A percentile compares a stretch with the other conserved stretches of the same genome.
Conservation (phyloP, 495 filamentous ascomycete species). For the Neurospora sp. region DNA sequence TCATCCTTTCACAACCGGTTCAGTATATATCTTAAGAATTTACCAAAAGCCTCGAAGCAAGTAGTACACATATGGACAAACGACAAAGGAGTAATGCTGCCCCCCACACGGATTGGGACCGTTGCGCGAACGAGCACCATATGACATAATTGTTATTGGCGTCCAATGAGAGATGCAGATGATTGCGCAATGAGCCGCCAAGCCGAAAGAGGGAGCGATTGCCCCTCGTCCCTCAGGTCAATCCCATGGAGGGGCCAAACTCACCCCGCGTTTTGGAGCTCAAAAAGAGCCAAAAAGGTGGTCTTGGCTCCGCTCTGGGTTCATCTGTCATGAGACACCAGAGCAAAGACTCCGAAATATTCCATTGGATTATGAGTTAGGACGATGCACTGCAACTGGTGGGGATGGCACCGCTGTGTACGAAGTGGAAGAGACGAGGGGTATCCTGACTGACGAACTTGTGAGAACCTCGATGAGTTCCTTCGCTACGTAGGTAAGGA, state of each 20-base stretch:
- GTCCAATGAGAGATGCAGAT: constrained; percentile 16
- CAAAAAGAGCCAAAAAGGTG: neutral
- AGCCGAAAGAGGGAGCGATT: constrained; percentile 19
- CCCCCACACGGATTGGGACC: neutral
- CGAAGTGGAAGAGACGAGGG: neutral
- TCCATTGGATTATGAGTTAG: neutral
- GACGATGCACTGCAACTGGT: neutral
- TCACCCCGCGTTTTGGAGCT: constrained; percentile 13
- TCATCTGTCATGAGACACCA: neutral
- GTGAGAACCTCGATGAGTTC: neutral
- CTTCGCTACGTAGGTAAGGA: neutral
- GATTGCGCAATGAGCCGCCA: constrained; percentile 30
- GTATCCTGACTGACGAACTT: neutral
- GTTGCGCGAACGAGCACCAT: constrained; percentile 19
- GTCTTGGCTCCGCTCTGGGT: neutral
- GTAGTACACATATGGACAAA: neutral
- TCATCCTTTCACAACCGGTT: neutral
- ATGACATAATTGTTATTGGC: constrained; percentile 22
- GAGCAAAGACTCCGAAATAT: neutral
- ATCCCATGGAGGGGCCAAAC: constrained; percentile 19
- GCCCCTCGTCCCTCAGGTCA: constrained; percentile 18
- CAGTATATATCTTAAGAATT: no score
- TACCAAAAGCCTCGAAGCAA: neutral
- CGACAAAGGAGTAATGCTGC: neutral
- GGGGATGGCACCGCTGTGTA: neutral